phyloP scores from a whole-genome alignment of 2,329 filamentous ascomycete genomes.

The Helicocarpus griseus region DNA sequence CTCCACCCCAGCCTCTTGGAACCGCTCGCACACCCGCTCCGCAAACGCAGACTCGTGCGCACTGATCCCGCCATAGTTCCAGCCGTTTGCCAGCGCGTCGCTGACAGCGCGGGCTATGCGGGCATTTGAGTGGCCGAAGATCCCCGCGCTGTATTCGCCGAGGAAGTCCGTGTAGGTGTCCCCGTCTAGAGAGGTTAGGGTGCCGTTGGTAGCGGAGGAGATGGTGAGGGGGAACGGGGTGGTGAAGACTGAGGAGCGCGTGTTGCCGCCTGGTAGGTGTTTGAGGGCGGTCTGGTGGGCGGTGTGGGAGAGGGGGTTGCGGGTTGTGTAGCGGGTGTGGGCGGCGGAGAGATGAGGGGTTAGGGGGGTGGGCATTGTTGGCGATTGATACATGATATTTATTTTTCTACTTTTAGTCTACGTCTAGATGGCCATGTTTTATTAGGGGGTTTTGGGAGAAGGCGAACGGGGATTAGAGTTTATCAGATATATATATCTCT shows the following conservation, averaged over 20 bases:
- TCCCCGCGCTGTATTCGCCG: constrained; percentile 54
- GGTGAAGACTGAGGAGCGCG: constrained; percentile 5
- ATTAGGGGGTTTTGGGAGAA: too few species aligned
- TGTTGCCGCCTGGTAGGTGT: neutral
- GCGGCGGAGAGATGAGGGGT: neutral
- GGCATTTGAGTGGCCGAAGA: constrained; percentile 57
- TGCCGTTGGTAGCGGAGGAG: constrained; percentile 17
- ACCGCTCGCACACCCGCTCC: constrained; percentile 43
- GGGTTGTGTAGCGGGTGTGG: neutral
- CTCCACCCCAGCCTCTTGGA: constrained; percentile 37
- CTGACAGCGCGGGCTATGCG: constrained; percentile 42
- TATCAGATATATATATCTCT: too few species aligned
- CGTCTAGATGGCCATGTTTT: too few species aligned
- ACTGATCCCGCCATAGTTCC: constrained; percentile 48
- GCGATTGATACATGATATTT: neutral
- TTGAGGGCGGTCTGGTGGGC: neutral
- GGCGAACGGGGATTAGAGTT: too few species aligned
- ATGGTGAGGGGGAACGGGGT: constrained; percentile 26
- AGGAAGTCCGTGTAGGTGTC: constrained; percentile 48
- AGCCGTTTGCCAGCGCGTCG: constrained; percentile 38
- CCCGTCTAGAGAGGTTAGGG: constrained; percentile 24
- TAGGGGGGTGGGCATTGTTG: neutral
- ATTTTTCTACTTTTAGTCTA: neutral
- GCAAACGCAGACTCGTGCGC: constrained; percentile 45
- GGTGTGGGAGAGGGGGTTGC: neutral